Conservation (phyloP, 2,329 filamentous ascomycete genomes). For the Paraconiothyrium brasiliense region DNA sequence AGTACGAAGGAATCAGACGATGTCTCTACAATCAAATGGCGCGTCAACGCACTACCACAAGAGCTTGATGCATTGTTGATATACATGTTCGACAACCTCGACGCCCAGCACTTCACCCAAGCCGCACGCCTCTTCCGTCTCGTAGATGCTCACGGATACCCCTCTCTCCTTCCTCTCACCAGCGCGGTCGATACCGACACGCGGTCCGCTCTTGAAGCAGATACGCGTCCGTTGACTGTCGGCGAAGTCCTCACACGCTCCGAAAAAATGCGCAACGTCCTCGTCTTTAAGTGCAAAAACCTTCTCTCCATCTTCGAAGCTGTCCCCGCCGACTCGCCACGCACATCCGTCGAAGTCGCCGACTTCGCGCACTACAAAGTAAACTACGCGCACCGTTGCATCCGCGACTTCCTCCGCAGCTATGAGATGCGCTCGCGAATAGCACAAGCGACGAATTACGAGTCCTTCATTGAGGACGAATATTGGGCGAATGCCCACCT, state of each 20-base stretch:
- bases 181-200: conserved; percentile 34
- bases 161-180: conserved; percentile 34
- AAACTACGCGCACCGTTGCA: conserved; percentile 37
- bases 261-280: conserved; percentile 29
- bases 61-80: conserved; percentile 36
- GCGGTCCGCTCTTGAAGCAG: conserved; percentile 28
- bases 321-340: conserved; percentile 17
- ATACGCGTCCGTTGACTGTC: conserved; percentile 29
- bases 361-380: conserved; percentile 29
- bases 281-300: conserved; percentile 31
- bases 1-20: conserved; percentile 31
- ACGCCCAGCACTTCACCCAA: conserved; percentile 29
- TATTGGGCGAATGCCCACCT: conserved; percentile 40
- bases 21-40: conserved; percentile 32
- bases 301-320: conserved; percentile 37
- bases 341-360: conserved; percentile 10
- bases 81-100: conserved; percentile 34
- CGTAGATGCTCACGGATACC: conserved; percentile 34
- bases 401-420: conserved; percentile 33
- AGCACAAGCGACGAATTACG: conserved; percentile 13
- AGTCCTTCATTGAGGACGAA: conserved; percentile 27
- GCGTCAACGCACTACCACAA: conserved; percentile 35
- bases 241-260: conserved; percentile 28
- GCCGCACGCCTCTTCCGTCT: conserved; percentile 34
- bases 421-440: conserved; percentile 22